Base-by-base conservation (phyloP, 2,329 filamentous ascomycete genomes). In the Colletotrichum cereale region DNA sequence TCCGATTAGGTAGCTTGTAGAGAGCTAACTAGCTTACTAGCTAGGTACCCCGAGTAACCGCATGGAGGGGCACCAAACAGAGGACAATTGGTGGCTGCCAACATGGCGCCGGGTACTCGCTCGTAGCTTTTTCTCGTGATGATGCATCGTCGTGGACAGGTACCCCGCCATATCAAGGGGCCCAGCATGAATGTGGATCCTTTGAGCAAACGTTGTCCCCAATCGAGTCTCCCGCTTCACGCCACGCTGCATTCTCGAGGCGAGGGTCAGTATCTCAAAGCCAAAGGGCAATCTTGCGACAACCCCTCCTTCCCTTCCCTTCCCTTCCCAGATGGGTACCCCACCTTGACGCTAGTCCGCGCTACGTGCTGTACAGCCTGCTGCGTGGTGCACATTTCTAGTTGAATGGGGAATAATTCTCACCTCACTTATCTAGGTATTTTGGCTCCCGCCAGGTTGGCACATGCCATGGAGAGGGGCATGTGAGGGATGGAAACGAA, bases 241-340 rank as follows among this genome's bases (percentile, higher is more conserved):
- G 68, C 65, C 68, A 68, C 65, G 68, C 68, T 36, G 65, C 65
- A 57, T 71, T 68, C 65, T 58, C 58, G 29, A 44, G 64, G 21
- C 50, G 57, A 67, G 58, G 58, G 44, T n/a, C 58, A 31, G 53
- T 68, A 68, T 44, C 57, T n/a, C 58, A 60, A 68, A 53, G 53
- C 58, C 31, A 60, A 68, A 68, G 60, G 53, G 65, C 31, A 60
- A 68, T 68, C 58, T 60, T 71, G 68, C 65, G 68, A 71, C 65
- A 68, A 68, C 68, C 68, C 68, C 68, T 71, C 68, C 68, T 71
- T 71, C 57, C 56, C 40, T 61, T n/a, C 29, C 36, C 31, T 47
- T 47, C 44, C 44, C 44, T 47, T 47, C 21, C 7, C 8, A 24
- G 8, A 34, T 8, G 31, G 31, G 31, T 12, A 71, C 63, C 67